Evolutionary conservation across 176 grass and related monocot species (phyloP).

Genomic region (Oryza rufipogon): DNA sequence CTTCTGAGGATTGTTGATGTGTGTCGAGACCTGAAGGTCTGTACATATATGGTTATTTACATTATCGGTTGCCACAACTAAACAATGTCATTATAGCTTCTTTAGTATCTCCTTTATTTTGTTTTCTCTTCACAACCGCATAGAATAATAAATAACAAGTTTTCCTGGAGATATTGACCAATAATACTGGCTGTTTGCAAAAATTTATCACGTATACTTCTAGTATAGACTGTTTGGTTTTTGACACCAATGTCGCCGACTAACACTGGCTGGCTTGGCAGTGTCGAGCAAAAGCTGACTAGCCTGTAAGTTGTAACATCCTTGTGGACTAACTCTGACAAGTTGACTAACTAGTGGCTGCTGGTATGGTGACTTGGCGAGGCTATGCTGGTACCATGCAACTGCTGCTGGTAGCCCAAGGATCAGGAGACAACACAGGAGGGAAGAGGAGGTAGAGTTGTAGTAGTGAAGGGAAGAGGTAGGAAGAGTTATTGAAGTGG

Average conservation of each 20-base stretch:
- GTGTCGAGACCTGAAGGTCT: conserved; percentile 80
- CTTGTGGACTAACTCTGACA: too few species aligned
- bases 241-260: background rate
- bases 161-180: conserved; percentile 8
- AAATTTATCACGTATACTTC: background rate
- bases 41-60: conserved; percentile 1
- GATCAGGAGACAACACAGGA: too few species aligned
- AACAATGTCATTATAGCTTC: conserved; percentile 24
- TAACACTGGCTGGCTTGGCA: too few species aligned
- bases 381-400: too few species aligned
- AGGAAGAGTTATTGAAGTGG: too few species aligned
- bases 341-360: too few species aligned
- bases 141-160: conserved; percentile 6
- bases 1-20: conserved; percentile 63
- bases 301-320: too few species aligned
- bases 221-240: background rate
- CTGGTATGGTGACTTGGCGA: too few species aligned
- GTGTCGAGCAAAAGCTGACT: too few species aligned
- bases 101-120: conserved; percentile 21
- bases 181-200: conserved; percentile 7
- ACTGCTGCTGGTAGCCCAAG: too few species aligned
- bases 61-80: background rate
- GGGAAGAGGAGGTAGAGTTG: too few species aligned
- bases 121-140: background rate
- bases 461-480: too few species aligned